Evolutionary conservation across 768 basidiomycete genomes (phyloP), one percentile per base, ranked within the genome.

Genomic region (Russula olivacea): DNA sequence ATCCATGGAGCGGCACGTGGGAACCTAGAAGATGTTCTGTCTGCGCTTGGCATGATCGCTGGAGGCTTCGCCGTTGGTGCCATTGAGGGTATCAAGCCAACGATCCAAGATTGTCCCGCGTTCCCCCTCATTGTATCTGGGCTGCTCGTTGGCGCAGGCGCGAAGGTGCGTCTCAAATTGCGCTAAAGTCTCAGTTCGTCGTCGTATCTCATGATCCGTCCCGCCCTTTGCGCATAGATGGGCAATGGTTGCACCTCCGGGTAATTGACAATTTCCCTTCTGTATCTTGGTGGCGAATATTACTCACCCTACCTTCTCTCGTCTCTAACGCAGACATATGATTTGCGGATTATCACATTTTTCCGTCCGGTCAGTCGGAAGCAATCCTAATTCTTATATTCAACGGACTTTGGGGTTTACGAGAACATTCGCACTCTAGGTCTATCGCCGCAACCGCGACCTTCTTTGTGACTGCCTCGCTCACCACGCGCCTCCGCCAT

Each of bases 241-340:
- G 76, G 80, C 17, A 84, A 83, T 61, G 85, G 85, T 25, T 87
- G 85, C 69, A 86, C 85, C 12, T 86, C 85, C 19, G 85, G 84
- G 83, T 85, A 71, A 71, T 25, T 10, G 28, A 47, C 9, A 9
- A 0, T 38, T 45, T 14, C 6, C 69, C 56, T 23, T 47, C 15
- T 49, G 12, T n/a, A 21, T 12, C n/a, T 36, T n/a, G 21, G n/a
- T 19, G 36, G 34, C 21, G n/a, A 12, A 25, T 30, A 28, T 47
- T 17, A 50, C 43, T 28, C 17, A 36, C 34, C 8, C 60, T 52
- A 17, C 56, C 25, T 36, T 12, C 34, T 40, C 32, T 48, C 38
- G 2, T 38, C 25, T 38, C 54, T 49, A 55, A 30, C 57, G 5
- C 58, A 85, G 85, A 51, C 85, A 87, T 74, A 86, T 87, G 85